These are phyloP conservation scores for Fagopyrum tataricum DNA, from an alignment of 148 eudicot genomes.

Conservation along the genomic window DNA sequence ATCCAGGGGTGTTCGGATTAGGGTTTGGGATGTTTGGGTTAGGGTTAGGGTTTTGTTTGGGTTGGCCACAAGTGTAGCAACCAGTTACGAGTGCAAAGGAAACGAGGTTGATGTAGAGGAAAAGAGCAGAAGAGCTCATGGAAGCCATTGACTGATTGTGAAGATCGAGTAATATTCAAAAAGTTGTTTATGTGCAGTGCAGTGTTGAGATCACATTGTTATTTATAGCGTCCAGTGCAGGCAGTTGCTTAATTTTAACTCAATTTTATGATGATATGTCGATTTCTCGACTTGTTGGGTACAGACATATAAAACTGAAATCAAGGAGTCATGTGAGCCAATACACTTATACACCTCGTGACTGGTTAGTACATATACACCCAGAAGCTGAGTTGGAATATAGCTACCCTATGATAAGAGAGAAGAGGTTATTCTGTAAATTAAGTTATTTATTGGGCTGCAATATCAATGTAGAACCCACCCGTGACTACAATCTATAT, in stretches of 20 bases:
- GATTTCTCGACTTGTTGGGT: no score
- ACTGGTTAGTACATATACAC: not conserved
- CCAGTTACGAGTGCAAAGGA: constrained; percentile 25
- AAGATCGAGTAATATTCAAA: not conserved
- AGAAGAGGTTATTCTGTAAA: no score
- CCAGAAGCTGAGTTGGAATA: not conserved
- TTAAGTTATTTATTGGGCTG: not conserved
- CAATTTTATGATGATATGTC: no score
- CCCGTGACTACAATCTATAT: not conserved
- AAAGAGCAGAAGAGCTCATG: constrained; percentile 21
- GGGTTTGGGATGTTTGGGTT: constrained; percentile 15
- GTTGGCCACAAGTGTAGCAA: constrained; percentile 20
- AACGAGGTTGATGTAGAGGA: constrained; percentile 32
- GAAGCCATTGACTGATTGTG: constrained; percentile 8
- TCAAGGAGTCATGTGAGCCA: constrained; percentile 3
- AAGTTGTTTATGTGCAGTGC: not conserved
- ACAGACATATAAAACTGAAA: not conserved
- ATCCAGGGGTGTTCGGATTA: not conserved
- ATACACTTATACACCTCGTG: not conserved
- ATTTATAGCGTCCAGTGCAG: not conserved
- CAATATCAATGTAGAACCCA: not conserved
- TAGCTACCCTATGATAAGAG: not conserved
- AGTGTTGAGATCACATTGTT: not conserved
- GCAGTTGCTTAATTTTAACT: constrained; percentile 6
- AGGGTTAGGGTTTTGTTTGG: constrained; percentile 14